Evolutionary conservation across 2,329 filamentous ascomycete species (phyloP), one percentile per base, ranked within the genome.

Genomic region (Pseudogymnoascus verrucosus): DNA sequence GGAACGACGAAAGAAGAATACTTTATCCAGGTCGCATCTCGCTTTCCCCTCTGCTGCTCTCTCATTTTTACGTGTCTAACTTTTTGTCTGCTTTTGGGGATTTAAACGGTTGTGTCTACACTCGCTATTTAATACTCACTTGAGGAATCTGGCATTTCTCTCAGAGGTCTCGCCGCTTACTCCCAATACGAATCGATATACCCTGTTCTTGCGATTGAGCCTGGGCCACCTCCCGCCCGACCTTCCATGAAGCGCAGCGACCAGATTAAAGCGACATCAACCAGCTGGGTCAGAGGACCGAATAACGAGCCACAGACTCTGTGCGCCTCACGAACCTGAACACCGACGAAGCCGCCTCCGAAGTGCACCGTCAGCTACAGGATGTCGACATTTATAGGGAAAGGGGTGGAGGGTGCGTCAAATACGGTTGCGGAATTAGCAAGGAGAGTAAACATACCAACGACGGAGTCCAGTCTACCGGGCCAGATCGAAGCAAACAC

Each of bases 401-500:
- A 61, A 26, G 23, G 36, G 60, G 11, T 63, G 19, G 66, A 67
- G 62, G 66, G 64, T 69, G 70, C 67, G 37, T 70, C 71, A 63
- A 66, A 61, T 28, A 71, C 71, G 31, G 26, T 71, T 16, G 67
- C 47, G 51, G 68, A 70, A 51, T 67, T 74, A 23, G 69, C 67
- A 28, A 73, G 72, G 66, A 82, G 85, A 65, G 86, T 88, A 71
- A 71, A 79, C 59, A 87, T 88, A 65, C 84, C 84, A 2, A 76
- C 86, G 62, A 85, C 82, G 19, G 74, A 84, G 1, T 82, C 80
- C 31, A 87, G 84, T 66, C 84, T 84, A 1, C 78, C 85, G 0
- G 85, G 85, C 12, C 77, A 88, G 34, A 76, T 87, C 47, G 82
- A 88, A 74, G 85, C 85, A 19, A 75, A 85, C 67, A 84, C 81